Evolutionary conservation across 2,329 filamentous ascomycete species (phyloP), one percentile per base, ranked within the genome.

Genomic region (Paramyrothecium sp.): DNA sequence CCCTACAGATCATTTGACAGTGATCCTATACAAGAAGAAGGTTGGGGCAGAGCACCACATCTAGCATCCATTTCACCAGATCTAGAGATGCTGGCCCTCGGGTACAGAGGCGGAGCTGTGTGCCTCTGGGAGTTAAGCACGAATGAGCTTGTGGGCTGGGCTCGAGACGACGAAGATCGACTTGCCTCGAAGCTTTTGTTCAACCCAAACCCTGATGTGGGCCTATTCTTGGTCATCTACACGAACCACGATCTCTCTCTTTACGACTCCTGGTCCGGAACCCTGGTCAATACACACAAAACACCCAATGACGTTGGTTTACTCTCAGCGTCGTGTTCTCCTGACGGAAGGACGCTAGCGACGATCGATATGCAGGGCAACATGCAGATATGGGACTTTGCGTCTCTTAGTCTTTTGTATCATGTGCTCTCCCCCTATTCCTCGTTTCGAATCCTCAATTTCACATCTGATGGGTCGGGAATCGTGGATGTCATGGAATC

Each of bases 361-460:
- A 49, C 47, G 5, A 49, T 20, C 12, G 47, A 65, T 48, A 58
- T 53, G 8, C 54, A 47, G 7, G 62, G 62, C 5, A 59, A 58
- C 12, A 44, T 67, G 20, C 58, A 59, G 20, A 60, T 67, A 12
- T 67, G 62, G 64, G 63, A 65, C 19, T 67, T 65, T 21, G 61
- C 62, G 16, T 61, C 63, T 3, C 55, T 67, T 1, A 53, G 51
- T 8, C 50, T 62, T 11, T 34, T 67, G 5, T 65, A 65, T 46
- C 54, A 64, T 19, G 51, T 67, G 2, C 23, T 55, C 10, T 50
- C 60, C 3, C 60, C 63, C 1, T 53, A 23, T 19, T 48, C 49
- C 2, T 54, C 57, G 7, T 62, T 62, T 33, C 52, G 65, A 11
- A 61, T 60, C 13, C 50, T 67, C 20, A 56, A 58, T 16, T 67